Percentiles rank a stretch among this genome's conserved stretches.
Evolutionary conservation across 257 asterid genomes (phyloP).

Genomic region (Plantago elongata): DNA sequence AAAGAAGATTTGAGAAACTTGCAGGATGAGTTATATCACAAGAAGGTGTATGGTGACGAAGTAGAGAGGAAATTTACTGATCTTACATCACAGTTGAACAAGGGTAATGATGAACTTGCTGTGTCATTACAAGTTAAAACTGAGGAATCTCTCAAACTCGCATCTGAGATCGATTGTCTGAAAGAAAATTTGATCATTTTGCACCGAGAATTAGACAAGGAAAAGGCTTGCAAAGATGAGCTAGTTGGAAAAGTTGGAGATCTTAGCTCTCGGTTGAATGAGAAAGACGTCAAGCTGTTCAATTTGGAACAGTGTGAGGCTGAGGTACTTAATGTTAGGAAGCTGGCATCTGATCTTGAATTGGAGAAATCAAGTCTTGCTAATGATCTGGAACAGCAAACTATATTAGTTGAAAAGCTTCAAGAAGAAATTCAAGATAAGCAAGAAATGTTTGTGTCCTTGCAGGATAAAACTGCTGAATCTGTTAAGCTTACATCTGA

Average conservation of each 20-base stretch:
- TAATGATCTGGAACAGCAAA: conserved; percentile 43
- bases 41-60: conserved; percentile 40
- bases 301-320: conserved; percentile 37
- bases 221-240: conserved; percentile 40
- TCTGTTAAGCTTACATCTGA: conserved; percentile 52
- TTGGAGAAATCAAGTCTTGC: conserved; percentile 53
- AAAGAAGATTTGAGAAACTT: conserved; percentile 41
- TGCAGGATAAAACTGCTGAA: conserved; percentile 48
- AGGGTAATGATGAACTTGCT: conserved; percentile 51
- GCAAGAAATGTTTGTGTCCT: conserved; percentile 39
- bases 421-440: conserved; percentile 40
- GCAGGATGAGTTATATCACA: conserved; percentile 45
- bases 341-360: conserved; percentile 46
- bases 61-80: conserved; percentile 46
- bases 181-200: conserved; percentile 41
- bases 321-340: conserved; percentile 45
- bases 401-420: conserved; percentile 36
- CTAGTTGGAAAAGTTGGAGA: conserved; percentile 45
- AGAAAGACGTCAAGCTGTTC: conserved; percentile 31
- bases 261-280: conserved; percentile 44
- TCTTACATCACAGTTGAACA: conserved; percentile 45
- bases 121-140: conserved; percentile 39
- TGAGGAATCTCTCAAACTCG: conserved; percentile 49
- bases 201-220: conserved; percentile 46
- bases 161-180: conserved; percentile 43